These are phyloP conservation scores for Amanita exitialis DNA, from an alignment of 768 basidiomycete genomes.

Conservation along the genomic window DNA sequence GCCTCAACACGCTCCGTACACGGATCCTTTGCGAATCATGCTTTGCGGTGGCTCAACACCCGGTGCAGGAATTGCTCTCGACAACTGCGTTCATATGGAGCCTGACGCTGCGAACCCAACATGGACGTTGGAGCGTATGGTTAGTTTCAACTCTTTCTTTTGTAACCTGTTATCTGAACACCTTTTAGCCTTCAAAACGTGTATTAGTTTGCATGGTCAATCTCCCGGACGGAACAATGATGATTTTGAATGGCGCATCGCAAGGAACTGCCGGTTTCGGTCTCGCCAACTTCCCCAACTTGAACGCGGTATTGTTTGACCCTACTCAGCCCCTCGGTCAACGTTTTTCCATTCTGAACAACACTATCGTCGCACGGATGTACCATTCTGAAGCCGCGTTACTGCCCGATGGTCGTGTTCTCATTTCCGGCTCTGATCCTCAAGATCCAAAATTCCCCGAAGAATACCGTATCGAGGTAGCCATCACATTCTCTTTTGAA, in stretches of 20 bases:
- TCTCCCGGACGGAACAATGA: slow-evolving; percentile 64
- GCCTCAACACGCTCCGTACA: slow-evolving; percentile 66
- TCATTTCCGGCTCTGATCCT: slow-evolving; percentile 72
- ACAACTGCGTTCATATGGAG: slow-evolving; percentile 62
- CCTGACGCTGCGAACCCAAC: slow-evolving; percentile 53
- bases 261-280: slow-evolving; percentile 70
- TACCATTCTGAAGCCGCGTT: slow-evolving; percentile 74
- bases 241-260: slow-evolving; percentile 69
- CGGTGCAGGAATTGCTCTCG: slow-evolving; percentile 40
- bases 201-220: slow-evolving; percentile 72
- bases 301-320: slow-evolving; percentile 60
- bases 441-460: slow-evolving; percentile 52
- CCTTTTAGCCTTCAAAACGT: slow-evolving; percentile 50
- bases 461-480: slow-evolving; percentile 59
- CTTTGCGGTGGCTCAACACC: slow-evolving; percentile 70
- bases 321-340: slow-evolving; percentile 47
- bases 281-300: slow-evolving; percentile 52
- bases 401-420: slow-evolving; percentile 63
- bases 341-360: slow-evolving; percentile 57
- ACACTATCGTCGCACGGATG: slow-evolving; percentile 62
- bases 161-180: background rate
- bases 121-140: slow-evolving; percentile 77
- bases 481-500: background rate
- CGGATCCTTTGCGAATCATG: slow-evolving; percentile 55
- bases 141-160: slow-evolving; percentile 18